Conservation (phyloP, 1,284 basidiomycete genomes). For the Thecaphora frezii region DNA sequence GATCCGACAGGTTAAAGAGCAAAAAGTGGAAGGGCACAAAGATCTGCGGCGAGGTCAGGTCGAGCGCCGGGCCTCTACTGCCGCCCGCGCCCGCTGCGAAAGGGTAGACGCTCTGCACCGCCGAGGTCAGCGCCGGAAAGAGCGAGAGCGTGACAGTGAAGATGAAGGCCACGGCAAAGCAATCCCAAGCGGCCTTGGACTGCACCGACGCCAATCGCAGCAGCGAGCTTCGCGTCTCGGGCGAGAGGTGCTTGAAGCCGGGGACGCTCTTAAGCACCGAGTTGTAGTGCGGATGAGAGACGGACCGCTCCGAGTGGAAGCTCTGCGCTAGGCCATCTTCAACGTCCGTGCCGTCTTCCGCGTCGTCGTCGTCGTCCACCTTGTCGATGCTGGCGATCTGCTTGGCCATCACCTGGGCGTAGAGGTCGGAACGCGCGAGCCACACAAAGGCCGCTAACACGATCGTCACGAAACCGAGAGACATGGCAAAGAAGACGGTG, state of each 20-base stretch:
- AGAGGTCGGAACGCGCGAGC: conserved; percentile 27
- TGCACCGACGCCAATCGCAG: conserved; percentile 36
- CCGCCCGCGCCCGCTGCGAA: neutral
- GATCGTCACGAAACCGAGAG: conserved; percentile 23
- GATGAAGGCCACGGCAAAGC: conserved; percentile 27
- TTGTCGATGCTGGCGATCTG: conserved; percentile 32
- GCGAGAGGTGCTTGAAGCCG: conserved; percentile 21
- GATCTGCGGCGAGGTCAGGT: conserved; percentile 40
- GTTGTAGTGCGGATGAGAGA: conserved; percentile 27
- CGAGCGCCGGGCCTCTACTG: neutral
- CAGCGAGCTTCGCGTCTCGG: conserved; percentile 25
- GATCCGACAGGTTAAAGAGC: conserved; percentile 45
- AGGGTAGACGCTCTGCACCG: conserved; percentile 39
- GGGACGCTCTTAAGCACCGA: conserved; percentile 30
- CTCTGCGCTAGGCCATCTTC: conserved; percentile 27
- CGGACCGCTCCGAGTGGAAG: conserved; percentile 33
- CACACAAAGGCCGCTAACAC: conserved; percentile 28
- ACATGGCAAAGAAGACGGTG: conserved; percentile 39
- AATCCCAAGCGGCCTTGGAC: conserved; percentile 35
- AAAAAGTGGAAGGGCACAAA: conserved; percentile 52
- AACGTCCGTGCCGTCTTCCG: conserved; percentile 10
- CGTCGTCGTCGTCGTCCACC: conserved; percentile 11
- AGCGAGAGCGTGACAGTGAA: conserved; percentile 42
- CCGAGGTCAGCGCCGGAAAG: conserved; percentile 47
- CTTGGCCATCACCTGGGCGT: conserved; percentile 36